Percentiles rank a stretch among this genome's conserved stretches.
Evolutionary conservation across 805 yeast genomes (phyloP).

Genomic region (Sugiyamaella valdiviana): DNA sequence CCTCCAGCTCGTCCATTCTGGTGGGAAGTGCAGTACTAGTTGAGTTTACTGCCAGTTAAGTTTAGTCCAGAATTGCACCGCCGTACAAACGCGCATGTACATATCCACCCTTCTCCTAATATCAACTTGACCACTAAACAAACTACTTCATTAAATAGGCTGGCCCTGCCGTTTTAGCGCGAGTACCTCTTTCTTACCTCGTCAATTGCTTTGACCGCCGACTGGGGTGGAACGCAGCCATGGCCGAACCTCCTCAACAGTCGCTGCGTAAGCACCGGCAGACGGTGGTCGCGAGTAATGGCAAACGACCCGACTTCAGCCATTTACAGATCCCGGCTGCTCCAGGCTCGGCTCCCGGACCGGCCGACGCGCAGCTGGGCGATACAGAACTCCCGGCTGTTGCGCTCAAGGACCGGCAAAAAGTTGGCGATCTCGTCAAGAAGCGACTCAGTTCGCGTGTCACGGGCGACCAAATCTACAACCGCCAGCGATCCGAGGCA

Average conservation of each 20-base stretch:
- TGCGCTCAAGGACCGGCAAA: constrained; percentile 21
- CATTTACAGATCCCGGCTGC: constrained; percentile 4
- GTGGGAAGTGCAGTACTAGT: not conserved
- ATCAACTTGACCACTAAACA: too few relatives aligned
- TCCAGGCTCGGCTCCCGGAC: constrained; percentile 2
- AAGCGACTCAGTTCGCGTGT: constrained; percentile 23
- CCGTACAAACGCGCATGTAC: too few relatives aligned
- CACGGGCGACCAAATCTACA: constrained; percentile 50
- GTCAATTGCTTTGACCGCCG: not conserved
- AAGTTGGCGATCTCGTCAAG: constrained; percentile 25
- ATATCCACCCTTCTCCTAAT: too few relatives aligned
- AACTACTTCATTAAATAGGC: too few relatives aligned
- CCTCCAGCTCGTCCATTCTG: constrained; percentile 42
- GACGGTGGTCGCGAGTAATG: constrained; percentile 19
- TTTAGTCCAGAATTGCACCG: too few relatives aligned
- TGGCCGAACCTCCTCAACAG: constrained; percentile 17
- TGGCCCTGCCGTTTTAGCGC: too few relatives aligned
- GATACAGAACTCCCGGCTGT: constrained; percentile 20
- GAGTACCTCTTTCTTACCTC: too few relatives aligned
- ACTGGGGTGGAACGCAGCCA: too few relatives aligned
- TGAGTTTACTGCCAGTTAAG: too few relatives aligned
- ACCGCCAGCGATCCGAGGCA: constrained; percentile 69
- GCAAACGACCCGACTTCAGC: constrained; percentile 10
- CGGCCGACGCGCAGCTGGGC: constrained; percentile 12
- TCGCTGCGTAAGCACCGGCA: constrained; percentile 27